Evolutionary conservation across 441 rosid genomes (phyloP).

Genomic region (Populus trichocarpa): DNA sequence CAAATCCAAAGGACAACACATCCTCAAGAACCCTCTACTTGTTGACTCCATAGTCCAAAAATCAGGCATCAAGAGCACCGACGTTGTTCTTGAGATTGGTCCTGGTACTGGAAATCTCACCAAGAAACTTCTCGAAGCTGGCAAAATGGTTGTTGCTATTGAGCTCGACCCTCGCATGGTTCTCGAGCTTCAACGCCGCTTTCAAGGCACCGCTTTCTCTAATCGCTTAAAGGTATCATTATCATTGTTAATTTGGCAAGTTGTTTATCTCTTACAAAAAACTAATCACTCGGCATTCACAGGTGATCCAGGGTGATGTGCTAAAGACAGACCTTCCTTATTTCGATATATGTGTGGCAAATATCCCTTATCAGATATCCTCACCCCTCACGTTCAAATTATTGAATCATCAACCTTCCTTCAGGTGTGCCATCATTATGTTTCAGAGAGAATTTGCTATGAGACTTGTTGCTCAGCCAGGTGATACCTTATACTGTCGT

Average conservation of each 20-base stretch:
- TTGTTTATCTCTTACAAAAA: neutral
- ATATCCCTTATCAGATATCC: slow-evolving; percentile 84
- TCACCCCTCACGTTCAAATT: slow-evolving; percentile 69
- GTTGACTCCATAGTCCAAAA: slow-evolving; percentile 83
- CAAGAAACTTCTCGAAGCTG: slow-evolving; percentile 84
- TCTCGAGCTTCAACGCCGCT: slow-evolving; percentile 85
- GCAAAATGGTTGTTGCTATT: slow-evolving; percentile 74
- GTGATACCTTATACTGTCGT: slow-evolving; percentile 81
- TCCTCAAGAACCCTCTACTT: slow-evolving; percentile 76
- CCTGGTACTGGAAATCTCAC: slow-evolving; percentile 94
- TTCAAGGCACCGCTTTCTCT: slow-evolving; percentile 71
- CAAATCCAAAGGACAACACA: slow-evolving; percentile 90
- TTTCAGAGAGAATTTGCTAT: slow-evolving; percentile 93
- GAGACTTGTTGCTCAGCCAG: slow-evolving; percentile 87
- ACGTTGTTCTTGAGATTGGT: slow-evolving; percentile 82
- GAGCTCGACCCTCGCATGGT: slow-evolving; percentile 93
- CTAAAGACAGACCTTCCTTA: slow-evolving; percentile 80
- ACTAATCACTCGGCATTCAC: neutral
- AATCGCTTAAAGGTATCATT: slow-evolving; percentile 49
- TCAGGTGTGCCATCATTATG: slow-evolving; percentile 90
- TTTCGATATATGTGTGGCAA: slow-evolving; percentile 87
- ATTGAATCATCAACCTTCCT: slow-evolving; percentile 65
- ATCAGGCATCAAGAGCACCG: slow-evolving; percentile 80
- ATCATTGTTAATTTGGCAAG: neutral
- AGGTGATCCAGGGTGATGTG: slow-evolving; percentile 95